These are phyloP conservation scores for Chalciporus sp. DNA, from an alignment of 1,284 basidiomycete genomes.

Conservation along the genomic window DNA sequence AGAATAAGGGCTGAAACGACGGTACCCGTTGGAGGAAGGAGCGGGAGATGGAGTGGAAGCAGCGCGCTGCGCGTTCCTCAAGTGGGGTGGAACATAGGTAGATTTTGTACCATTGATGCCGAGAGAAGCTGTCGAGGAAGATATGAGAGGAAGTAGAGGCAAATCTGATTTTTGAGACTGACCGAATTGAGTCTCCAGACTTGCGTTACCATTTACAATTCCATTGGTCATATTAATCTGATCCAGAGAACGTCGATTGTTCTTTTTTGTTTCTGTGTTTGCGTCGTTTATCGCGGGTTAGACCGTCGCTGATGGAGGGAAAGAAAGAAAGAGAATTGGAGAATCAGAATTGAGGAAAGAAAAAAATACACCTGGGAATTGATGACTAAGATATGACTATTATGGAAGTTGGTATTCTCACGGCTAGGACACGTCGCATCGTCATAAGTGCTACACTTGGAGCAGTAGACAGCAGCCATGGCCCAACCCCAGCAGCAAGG, in stretches of 20 bases:
- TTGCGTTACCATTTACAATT: conserved; percentile 77
- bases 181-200: conserved; percentile 85
- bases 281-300: conserved; percentile 9
- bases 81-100: conserved; percentile 92
- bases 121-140: conserved; percentile 53
- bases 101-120: conserved; percentile 73
- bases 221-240: conserved; percentile 83
- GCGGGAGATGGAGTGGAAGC: conserved; percentile 52
- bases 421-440: background rate
- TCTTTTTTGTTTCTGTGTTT: conserved; percentile 28
- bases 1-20: conserved; percentile 15
- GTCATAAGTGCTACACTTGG: no score
- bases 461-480: conserved; percentile 27
- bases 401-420: conserved; percentile 18
- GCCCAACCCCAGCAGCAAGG: conserved; percentile 29
- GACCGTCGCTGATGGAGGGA: conserved; percentile 26
- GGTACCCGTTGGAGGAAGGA: conserved; percentile 54
- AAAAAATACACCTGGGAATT: conserved; percentile 34
- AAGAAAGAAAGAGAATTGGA: conserved; percentile 24
- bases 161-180: conserved; percentile 32
- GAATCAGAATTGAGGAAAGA: conserved; percentile 5
- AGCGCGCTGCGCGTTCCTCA: conserved; percentile 82
- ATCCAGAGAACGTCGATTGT: conserved; percentile 32
- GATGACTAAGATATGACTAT: conserved; percentile 18
- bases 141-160: conserved; percentile 27